Conservation (phyloP, 805 yeast genomes). For the Saturnispora quitensis region DNA sequence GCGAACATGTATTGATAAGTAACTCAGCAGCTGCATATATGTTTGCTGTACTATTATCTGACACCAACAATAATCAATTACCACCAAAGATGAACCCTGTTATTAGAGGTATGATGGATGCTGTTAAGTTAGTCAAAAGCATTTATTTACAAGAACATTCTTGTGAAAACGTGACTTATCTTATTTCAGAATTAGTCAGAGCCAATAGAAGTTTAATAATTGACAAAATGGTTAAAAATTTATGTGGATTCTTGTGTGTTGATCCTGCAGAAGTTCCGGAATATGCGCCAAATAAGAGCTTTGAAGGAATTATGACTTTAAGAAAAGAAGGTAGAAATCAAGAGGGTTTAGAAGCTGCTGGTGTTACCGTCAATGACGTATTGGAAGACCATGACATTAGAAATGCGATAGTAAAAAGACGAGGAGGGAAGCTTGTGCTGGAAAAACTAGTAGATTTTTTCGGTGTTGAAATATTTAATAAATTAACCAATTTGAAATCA, state of each 20-base stretch:
- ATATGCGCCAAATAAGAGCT: slow-evolving; percentile 54
- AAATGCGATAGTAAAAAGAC: slow-evolving; percentile 71
- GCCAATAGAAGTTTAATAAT: slow-evolving; percentile 63
- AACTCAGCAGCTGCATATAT: slow-evolving; percentile 62
- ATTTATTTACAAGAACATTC: slow-evolving; percentile 59
- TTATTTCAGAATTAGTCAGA: slow-evolving; percentile 50
- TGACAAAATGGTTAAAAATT: slow-evolving; percentile 80
- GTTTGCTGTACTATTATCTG: slow-evolving; percentile 4
- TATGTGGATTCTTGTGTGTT: slow-evolving; percentile 89
- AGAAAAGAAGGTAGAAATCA: slow-evolving; percentile 66
- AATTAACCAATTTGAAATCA: slow-evolving; percentile 57
- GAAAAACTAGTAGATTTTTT: slow-evolving; percentile 47
- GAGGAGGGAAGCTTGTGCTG: slow-evolving; percentile 72
- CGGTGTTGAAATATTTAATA: slow-evolving; percentile 43
- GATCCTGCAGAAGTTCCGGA: slow-evolving; percentile 96
- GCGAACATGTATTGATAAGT: slow-evolving; percentile 58
- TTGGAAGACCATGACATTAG: slow-evolving; percentile 46
- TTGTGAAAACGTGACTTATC: slow-evolving; percentile 55
- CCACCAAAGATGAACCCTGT: slow-evolving; percentile 86
- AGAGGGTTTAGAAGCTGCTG: slow-evolving; percentile 50
- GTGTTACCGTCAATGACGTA: slow-evolving; percentile 24
- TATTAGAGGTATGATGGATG: slow-evolving; percentile 86
- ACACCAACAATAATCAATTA: slow-evolving; percentile 50
- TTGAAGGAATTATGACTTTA: slow-evolving; percentile 59
- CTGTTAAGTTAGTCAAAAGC: slow-evolving; percentile 69